A percentile compares a stretch with the other conserved stretches of the same genome.
phyloP scores from a whole-genome alignment of 1,284 basidiomycete genomes.

The Puccinia coronata region DNA sequence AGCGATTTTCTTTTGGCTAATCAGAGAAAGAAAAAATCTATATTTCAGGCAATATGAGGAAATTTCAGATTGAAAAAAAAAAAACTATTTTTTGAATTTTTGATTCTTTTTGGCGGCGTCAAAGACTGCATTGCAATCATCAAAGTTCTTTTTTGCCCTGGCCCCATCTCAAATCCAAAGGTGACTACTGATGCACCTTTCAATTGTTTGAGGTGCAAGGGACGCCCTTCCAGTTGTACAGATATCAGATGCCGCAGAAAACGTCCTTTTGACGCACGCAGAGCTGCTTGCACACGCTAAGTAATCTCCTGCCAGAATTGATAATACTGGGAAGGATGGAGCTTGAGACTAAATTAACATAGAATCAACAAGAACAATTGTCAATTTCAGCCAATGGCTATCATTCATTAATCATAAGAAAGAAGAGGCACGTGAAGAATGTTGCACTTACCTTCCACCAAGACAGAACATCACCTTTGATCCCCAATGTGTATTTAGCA shows the following conservation, averaged over 20 bases:
- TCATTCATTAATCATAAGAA: neutral
- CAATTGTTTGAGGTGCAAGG: slow-evolving; percentile 5
- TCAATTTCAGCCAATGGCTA: neutral
- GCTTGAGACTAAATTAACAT: neutral
- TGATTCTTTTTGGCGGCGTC: neutral
- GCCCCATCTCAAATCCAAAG: neutral
- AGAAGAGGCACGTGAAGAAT: neutral
- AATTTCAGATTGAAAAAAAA: neutral
- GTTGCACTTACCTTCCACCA: neutral
- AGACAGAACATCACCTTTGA: slow-evolving; percentile 5
- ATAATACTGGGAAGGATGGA: neutral
- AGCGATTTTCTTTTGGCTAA: too few relatives aligned
- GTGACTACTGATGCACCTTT: slow-evolving; percentile 16
- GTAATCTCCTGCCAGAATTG: neutral
- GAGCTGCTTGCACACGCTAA: slow-evolving; percentile 4
- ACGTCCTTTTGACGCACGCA: neutral
- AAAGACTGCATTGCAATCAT: neutral
- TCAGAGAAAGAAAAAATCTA: neutral
- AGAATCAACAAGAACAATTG: too few relatives aligned
- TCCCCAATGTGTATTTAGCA: neutral
- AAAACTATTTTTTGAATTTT: neutral
- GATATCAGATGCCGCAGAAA: neutral
- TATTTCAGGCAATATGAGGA: neutral
- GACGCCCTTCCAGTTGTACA: neutral
- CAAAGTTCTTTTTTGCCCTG: neutral